Evolutionary conservation across 2,329 filamentous ascomycete species (phyloP), one percentile per base, ranked within the genome.

Genomic region (Fusarium sororula): DNA sequence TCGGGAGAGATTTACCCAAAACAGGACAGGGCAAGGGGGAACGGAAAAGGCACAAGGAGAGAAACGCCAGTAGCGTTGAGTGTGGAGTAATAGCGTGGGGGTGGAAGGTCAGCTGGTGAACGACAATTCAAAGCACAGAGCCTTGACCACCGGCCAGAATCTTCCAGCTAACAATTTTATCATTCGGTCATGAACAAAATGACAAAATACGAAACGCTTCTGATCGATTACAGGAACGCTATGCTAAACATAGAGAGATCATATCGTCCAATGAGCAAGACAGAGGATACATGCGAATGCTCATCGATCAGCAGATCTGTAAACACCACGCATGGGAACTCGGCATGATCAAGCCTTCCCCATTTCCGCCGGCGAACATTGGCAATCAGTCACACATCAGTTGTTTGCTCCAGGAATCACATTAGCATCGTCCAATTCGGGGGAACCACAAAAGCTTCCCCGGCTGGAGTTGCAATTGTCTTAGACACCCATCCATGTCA

Each of bases 11-110:
- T 26, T 28, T 37, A 42, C n/a, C 38, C 37, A 41, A 60, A 61
- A 38, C 35, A 60, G 45, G 45, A 28, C 57, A 60, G 26, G 26
- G 35, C n/a, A 48, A 57, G 37, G n/a, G 42, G 30, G 41, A 62
- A 58, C 56, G 63, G 58, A 55, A 56, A 58, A 73, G 69, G 69
- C 55, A 65, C 64, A 66, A 55, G 37, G 41, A 61, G 42, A 24
- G 48, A 47, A 67, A 60, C 20, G 28, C 30, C 44, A 68, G 72
- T 75, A 66, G 72, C 66, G 64, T 65, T 50, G 35, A 67, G 61
- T 72, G 72, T 72, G 72, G 72, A 63, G 68, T 65, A 48, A 37
- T 28, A 39, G 42, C 72, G 72, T 75, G 72, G 72, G 72, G 72
- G 72, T 54, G 57, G 39, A 70, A 70, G 72, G 68, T 75, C 72